These are phyloP conservation scores for Sclerotinia sclerotiorum DNA, from an alignment of 2,329 filamentous ascomycete genomes.

Conservation along the genomic window DNA sequence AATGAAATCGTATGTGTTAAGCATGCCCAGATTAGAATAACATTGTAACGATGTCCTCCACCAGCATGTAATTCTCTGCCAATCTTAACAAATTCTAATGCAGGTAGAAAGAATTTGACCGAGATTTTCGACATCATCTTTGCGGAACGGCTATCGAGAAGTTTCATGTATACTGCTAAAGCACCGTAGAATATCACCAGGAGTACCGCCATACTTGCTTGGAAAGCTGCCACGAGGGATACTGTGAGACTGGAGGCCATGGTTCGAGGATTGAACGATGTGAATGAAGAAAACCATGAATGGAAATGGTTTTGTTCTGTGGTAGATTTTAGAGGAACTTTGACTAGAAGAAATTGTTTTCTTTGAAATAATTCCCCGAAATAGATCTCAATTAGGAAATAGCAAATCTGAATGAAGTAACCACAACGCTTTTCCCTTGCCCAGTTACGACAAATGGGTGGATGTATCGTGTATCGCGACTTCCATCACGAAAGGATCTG, in stretches of 20 bases:
- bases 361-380: not conserved
- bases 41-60: slow-evolving; percentile 43
- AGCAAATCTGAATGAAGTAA: not conserved
- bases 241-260: slow-evolving; percentile 37
- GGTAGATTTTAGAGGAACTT: not conserved
- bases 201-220: slow-evolving; percentile 50
- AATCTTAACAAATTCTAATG: slow-evolving; percentile 48
- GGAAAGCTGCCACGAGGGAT: slow-evolving; percentile 48
- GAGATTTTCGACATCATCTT: slow-evolving; percentile 49
- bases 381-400: not conserved
- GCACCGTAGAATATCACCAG: slow-evolving; percentile 49
- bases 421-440: not conserved
- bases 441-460: not conserved
- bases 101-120: slow-evolving; percentile 50
- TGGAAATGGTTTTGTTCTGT: not conserved
- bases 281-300: not conserved
- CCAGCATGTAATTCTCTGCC: slow-evolving; percentile 45
- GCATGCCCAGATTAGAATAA: slow-evolving; percentile 47
- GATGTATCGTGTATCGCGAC: not conserved
- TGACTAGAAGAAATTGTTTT: not conserved
- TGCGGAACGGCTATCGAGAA: slow-evolving; percentile 43
- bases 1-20: slow-evolving; percentile 45
- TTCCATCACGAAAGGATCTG: not conserved
- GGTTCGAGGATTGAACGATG: not conserved
- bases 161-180: slow-evolving; percentile 43